phyloP scores from a whole-genome alignment of 768 basidiomycete species.

The Tricholoma sp. region DNA sequence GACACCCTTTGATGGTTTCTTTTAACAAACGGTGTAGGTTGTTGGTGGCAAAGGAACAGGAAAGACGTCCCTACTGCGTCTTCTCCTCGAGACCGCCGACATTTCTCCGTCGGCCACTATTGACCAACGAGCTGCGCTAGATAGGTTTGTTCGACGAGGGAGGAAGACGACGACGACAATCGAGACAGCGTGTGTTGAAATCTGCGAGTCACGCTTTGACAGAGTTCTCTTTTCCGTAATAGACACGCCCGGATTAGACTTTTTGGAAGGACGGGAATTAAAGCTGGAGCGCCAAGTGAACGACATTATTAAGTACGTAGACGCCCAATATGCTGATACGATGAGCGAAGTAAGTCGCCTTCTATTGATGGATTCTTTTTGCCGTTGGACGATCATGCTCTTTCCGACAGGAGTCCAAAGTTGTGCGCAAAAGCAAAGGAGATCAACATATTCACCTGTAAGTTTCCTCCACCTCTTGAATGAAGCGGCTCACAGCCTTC shows the following conservation, averaged over 20 bases:
- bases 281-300: constrained; percentile 78
- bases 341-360: constrained; percentile 67
- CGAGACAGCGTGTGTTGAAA: constrained; percentile 69
- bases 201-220: constrained; percentile 79
- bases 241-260: constrained; percentile 84
- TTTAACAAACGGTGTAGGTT: constrained; percentile 41
- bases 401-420: constrained; percentile 71
- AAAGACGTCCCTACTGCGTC: constrained; percentile 76
- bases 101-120: constrained; percentile 71
- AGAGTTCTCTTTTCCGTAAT: constrained; percentile 74
- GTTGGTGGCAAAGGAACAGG: constrained; percentile 78
- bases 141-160: constrained; percentile 57
- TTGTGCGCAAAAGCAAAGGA: constrained; percentile 79
- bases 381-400: background rate
- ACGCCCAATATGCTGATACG: constrained; percentile 78
- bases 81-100: constrained; percentile 81
- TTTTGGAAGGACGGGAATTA: constrained; percentile 65
- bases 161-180: constrained; percentile 60
- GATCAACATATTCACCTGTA: constrained; percentile 89
- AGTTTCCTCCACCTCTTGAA: constrained; percentile 23
- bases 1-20: constrained; percentile 12
- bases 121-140: constrained; percentile 64
- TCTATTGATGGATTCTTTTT: background rate
- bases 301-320: constrained; percentile 68
- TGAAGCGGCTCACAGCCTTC: constrained; percentile 12